Evolutionary conservation across 2,329 filamentous ascomycete genomes (phyloP).

Genomic region (Sclerotiophoma versabilis): DNA sequence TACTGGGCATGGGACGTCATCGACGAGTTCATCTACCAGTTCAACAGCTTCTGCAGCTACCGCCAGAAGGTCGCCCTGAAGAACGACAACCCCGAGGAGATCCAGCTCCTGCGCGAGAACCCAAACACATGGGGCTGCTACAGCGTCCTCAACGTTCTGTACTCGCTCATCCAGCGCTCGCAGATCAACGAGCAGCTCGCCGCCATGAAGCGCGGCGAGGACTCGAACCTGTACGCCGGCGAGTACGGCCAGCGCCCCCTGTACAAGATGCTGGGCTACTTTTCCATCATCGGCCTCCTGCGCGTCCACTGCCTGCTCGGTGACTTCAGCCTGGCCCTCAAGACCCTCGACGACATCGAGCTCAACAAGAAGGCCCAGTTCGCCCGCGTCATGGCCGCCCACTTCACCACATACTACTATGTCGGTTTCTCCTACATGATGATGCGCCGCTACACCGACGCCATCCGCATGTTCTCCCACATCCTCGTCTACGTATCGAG

Average conservation of each 20-base stretch:
- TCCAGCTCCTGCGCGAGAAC: constrained; percentile 89
- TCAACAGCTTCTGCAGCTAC: constrained; percentile 99
- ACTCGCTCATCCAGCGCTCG: constrained; percentile 97
- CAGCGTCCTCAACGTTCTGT: constrained; percentile 97
- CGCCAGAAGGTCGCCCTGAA: constrained; percentile 86
- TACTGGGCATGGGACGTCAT: constrained; percentile 99
- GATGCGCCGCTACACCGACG: constrained; percentile 99
- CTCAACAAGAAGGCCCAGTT: constrained; percentile 99
- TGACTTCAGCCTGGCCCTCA: constrained; percentile 96
- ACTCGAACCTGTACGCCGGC: constrained; percentile 84
- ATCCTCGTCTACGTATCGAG: constrained; percentile 98
- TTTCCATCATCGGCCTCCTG: constrained; percentile 96
- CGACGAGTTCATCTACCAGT: constrained; percentile 99
- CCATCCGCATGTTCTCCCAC: constrained; percentile 99
- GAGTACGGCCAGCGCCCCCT: constrained; percentile 94
- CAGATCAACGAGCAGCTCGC: constrained; percentile 98
- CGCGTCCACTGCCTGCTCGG: constrained; percentile 95
- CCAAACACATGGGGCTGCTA: constrained; percentile 99
- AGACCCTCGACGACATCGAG: constrained; percentile 99
- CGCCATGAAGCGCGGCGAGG: constrained; percentile 93
- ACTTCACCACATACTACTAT: constrained; percentile 99
- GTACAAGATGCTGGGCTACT: constrained; percentile 98
- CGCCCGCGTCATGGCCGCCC: constrained; percentile 97
- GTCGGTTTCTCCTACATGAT: constrained; percentile 99
- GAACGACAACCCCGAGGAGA: constrained; percentile 88